Percentiles rank a stretch among this genome's conserved stretches.
Conservation (phyloP, 495 filamentous ascomycete species). For the Evernia prunastri region DNA sequence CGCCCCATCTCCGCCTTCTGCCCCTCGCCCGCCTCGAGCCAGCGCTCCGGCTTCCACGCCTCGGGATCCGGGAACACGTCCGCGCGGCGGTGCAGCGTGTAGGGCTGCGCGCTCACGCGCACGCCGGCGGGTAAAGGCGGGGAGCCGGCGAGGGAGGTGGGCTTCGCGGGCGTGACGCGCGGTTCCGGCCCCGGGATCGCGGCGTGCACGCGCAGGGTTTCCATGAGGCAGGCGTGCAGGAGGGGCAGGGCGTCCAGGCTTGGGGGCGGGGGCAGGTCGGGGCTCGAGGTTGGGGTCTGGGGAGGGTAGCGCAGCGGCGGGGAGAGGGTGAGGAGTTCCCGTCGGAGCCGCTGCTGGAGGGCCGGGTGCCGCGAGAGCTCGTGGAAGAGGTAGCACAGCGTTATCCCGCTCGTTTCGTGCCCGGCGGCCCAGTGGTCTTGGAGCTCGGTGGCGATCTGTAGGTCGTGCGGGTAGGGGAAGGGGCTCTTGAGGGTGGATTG, state of each 20-base stretch:
- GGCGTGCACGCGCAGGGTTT: conserved; percentile 68
- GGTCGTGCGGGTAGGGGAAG: neutral
- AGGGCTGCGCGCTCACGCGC: conserved; percentile 63
- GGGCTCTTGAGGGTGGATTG: neutral
- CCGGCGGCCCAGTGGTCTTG: conserved; percentile 67
- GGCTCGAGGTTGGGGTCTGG: neutral
- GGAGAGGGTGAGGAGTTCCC: conserved; percentile 53
- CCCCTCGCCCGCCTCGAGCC: conserved; percentile 41
- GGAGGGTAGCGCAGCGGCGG: conserved; percentile 31
- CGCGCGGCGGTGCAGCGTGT: conserved; percentile 63
- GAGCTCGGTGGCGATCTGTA: conserved; percentile 14
- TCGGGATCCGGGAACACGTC: conserved; percentile 54
- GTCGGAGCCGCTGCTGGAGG: conserved; percentile 52
- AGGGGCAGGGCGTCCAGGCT: conserved; percentile 63
- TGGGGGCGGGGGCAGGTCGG: conserved; percentile 49
- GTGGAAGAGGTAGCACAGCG: conserved; percentile 64
- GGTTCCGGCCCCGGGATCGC: conserved; percentile 73
- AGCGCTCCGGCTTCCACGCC: conserved; percentile 55
- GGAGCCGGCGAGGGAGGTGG: conserved; percentile 48
- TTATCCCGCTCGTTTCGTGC: conserved; percentile 70
- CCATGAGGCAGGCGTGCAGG: conserved; percentile 66
- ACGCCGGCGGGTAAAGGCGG: conserved; percentile 55
- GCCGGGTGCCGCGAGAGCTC: conserved; percentile 53
- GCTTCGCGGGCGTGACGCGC: conserved; percentile 55
- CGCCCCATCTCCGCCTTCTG: conserved; percentile 51